These are phyloP conservation scores for Scutellaria baicalensis DNA, from an alignment of 257 asterid genomes.

Conservation along the genomic window DNA sequence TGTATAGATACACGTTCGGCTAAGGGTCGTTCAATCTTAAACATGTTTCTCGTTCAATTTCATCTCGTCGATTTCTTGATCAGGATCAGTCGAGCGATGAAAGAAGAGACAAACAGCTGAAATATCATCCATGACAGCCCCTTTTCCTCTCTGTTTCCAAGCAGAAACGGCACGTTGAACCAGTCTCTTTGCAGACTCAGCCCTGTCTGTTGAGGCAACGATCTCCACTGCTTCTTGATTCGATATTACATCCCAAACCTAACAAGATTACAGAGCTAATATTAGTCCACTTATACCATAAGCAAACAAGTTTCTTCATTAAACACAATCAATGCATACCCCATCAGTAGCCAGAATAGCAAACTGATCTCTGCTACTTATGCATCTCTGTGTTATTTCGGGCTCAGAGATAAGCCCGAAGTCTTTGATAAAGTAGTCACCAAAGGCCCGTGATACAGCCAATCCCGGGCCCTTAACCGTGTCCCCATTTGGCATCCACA, in stretches of 20 bases:
- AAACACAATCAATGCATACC: constrained; percentile 22
- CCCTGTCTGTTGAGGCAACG: constrained; percentile 46
- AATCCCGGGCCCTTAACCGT: constrained; percentile 64
- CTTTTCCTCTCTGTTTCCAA: constrained; percentile 58
- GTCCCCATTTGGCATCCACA: constrained; percentile 64
- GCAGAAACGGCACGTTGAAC: constrained; percentile 51
- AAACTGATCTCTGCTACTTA: constrained; percentile 49
- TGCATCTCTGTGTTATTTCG: constrained; percentile 47
- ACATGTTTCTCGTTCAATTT: neutral
- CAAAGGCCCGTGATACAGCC: constrained; percentile 76
- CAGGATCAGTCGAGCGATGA: constrained; percentile 16
- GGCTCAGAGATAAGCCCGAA: constrained; percentile 83
- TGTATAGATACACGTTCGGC: too few species aligned
- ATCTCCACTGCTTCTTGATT: constrained; percentile 73
- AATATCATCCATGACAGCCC: constrained; percentile 62
- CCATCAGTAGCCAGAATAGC: constrained; percentile 79
- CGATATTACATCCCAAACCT: constrained; percentile 80
- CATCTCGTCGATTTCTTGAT: neutral
- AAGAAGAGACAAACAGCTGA: constrained; percentile 72
- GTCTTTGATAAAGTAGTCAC: constrained; percentile 66
- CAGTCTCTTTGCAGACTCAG: constrained; percentile 49
- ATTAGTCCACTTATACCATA: neutral
- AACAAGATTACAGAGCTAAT: neutral
- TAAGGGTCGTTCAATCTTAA: neutral
- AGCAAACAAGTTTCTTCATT: neutral